Base-by-base conservation (phyloP, 2,329 filamentous ascomycete genomes). In the Knoxdaviesia proteae region DNA sequence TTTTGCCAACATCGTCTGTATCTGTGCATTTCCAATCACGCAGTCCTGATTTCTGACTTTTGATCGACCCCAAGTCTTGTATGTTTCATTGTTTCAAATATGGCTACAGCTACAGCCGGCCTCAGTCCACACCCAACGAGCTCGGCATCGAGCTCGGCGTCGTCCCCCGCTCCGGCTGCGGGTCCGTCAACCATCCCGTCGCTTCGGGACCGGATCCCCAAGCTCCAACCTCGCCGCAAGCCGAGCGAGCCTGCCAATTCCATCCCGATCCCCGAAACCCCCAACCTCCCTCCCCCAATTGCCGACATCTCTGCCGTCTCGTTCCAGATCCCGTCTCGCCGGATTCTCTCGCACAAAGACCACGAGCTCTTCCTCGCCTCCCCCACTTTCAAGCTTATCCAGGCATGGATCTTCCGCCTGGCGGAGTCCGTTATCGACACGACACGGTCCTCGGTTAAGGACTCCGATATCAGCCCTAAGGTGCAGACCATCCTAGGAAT, bases 381-480 rank as follows among this genome's bases (percentile, higher is more conserved):
- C 0, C 67, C 78, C 0, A 79, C 87, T 6, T 80, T 83, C 57
- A 67, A 66, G 6, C 69, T 96, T 36, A 69, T 98, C 38, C 64
- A 82, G 45, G 75, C 82, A 20, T 98, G 94, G 61, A 69, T 94
- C 47, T 94, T 94, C 58, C 72, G 74, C 7, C 73, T 98, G 29
- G 78, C 86, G 38, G 87, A 94, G 52, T 76, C 81, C 4, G 82
- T 94, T 38, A 64, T 74, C 41, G 77, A 82, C 53, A 73, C 67
- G 32, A 74, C 80, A 6, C 70, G 80, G 47, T 80, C 79, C 3
- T 64, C 78, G 5, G 60, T 74, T 45, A 51, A 51, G 37, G 62
- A 69, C n/a, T 50, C 51, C 34, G 64, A 71, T 38, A 58, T 76
- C n/a, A 74, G 78, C 48, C 61, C 67, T 10, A 58, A 68, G 4